A percentile compares a stretch with the other conserved stretches of the same genome.
phyloP scores from a whole-genome alignment of 2,329 filamentous ascomycete genomes.

The Pseudogymnoascus sp. region DNA sequence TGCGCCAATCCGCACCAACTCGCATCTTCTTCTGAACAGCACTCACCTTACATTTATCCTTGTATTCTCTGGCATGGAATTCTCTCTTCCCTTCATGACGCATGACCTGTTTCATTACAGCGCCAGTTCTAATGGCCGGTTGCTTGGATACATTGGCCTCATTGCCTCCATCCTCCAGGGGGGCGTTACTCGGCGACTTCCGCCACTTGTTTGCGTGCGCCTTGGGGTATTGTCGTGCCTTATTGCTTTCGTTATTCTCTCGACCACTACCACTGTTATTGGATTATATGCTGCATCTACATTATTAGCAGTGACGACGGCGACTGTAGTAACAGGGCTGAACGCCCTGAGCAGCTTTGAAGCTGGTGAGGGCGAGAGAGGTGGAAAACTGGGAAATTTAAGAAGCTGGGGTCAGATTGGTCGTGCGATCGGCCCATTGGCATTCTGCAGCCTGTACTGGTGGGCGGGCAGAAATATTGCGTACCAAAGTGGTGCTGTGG shows the following conservation, averaged over 20 bases:
- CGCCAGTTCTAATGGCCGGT: conserved; percentile 69
- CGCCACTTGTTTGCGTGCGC: conserved; percentile 72
- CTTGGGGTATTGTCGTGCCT: conserved; percentile 72
- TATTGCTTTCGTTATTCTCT: conserved; percentile 70
- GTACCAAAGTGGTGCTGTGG: conserved; percentile 70
- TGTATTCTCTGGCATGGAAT: conserved; percentile 98
- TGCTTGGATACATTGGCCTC: conserved; percentile 86
- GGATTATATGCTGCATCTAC: conserved; percentile 76
- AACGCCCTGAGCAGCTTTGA: conserved; percentile 91
- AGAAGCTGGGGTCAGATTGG: conserved; percentile 79
- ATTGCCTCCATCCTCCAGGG: conserved; percentile 90
- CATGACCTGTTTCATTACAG: conserved; percentile 84
- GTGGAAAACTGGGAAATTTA: conserved; percentile 77
- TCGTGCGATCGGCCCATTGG: conserved; percentile 72
- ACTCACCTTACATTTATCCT: conserved; percentile 87
- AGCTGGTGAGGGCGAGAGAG: conserved; percentile 69
- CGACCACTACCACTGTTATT: conserved; percentile 55
- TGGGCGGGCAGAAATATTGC: conserved; percentile 88
- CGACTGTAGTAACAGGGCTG: conserved; percentile 87
- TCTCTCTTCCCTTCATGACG: conserved; percentile 94
- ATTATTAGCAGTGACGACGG: conserved; percentile 79
- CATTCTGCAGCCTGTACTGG: conserved; percentile 97
- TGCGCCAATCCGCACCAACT: conserved; percentile 55
- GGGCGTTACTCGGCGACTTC: conserved; percentile 76
- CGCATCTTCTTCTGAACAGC: conserved; percentile 70